Conservation (phyloP, 2,329 filamentous ascomycete genomes). For the Thielaviopsis populi region DNA sequence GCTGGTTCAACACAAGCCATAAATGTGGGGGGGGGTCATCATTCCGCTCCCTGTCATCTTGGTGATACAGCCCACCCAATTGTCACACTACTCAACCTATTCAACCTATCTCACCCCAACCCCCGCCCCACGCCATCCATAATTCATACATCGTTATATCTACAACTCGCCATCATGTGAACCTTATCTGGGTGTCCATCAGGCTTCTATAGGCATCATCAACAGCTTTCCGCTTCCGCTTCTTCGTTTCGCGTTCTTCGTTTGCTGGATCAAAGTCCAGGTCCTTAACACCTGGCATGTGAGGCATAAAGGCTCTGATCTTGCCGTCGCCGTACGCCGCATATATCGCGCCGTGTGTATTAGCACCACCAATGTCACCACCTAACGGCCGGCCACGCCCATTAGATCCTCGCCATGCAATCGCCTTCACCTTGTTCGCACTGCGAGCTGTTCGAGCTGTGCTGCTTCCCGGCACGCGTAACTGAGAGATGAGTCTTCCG, state of each 20-base stretch:
- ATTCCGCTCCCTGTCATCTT: too few relatives aligned
- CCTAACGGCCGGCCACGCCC: constrained; percentile 44
- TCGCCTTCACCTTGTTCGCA: constrained; percentile 54
- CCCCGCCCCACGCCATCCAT: background rate
- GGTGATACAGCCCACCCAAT: too few relatives aligned
- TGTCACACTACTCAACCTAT: background rate
- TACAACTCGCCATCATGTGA: background rate
- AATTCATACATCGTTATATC: background rate
- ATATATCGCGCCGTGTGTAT: constrained; percentile 46
- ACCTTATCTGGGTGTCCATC: constrained; percentile 28
- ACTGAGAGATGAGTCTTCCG: constrained; percentile 54
- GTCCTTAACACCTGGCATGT: constrained; percentile 34
- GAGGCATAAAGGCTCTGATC: constrained; percentile 64
- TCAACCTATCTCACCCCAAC: background rate
- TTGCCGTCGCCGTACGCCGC: constrained; percentile 73
- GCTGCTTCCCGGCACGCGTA: constrained; percentile 40
- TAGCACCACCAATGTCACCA: constrained; percentile 43
- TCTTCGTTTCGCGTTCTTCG: constrained; percentile 30
- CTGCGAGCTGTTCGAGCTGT: constrained; percentile 32
- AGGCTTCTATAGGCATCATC: constrained; percentile 68
- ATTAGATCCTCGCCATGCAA: constrained; percentile 55
- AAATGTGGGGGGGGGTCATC: background rate
- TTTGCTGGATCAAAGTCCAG: constrained; percentile 26
- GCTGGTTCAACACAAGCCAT: background rate
- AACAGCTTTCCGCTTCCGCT: constrained; percentile 58